Evolutionary conservation across 441 rosid genomes (phyloP), one percentile per base, ranked within the genome.

Genomic region (Lepidium campestre): DNA sequence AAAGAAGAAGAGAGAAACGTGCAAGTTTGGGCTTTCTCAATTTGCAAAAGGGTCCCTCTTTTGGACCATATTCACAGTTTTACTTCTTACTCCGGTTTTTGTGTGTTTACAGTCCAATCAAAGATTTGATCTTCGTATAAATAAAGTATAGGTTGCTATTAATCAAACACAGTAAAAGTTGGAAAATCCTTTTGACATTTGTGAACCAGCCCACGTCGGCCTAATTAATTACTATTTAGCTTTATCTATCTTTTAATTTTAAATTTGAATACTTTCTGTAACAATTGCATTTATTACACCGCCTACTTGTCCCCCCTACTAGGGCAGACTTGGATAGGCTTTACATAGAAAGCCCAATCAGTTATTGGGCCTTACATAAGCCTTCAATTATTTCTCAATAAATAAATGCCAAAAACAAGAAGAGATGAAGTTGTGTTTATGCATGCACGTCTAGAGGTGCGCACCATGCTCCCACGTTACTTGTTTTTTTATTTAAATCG

Each of bases 361-460:
- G 1, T 10, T 0, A 10, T 40, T 29, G 41, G 60, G 67, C 59
- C 50, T 68, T 32, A 2, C 5, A 57, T 25, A 7, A 25, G 29
- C 17, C 41, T 57, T 44, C 9, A 4, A 14, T 44, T 35, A 20
- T 57, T 23, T 12, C 19, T 15, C 12, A 2, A 29, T 14, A 23
- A 27, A 20, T 20, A 4, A 50, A 14, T 25, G 31, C 4, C 29
- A 6, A 52, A 29, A 31, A 2, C 15, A 52, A 17, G 17, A 62
- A 53, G 47, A 53, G 25, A 71, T 39, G 47, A 45, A 55, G 52
- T 42, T 45, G 48, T 46, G 71, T 72, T 57, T 72, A 65, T 72
- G 76, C 76, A 72, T 72, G 76, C 76, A 72, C 71, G 75, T 65
- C 64, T 39, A 22, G 29, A 40, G 60, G 15, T 64, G 75, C 67